Evolutionary conservation across 1,139 yeast species (phyloP).

Genomic region (Nakaseomyces nivariensis): DNA sequence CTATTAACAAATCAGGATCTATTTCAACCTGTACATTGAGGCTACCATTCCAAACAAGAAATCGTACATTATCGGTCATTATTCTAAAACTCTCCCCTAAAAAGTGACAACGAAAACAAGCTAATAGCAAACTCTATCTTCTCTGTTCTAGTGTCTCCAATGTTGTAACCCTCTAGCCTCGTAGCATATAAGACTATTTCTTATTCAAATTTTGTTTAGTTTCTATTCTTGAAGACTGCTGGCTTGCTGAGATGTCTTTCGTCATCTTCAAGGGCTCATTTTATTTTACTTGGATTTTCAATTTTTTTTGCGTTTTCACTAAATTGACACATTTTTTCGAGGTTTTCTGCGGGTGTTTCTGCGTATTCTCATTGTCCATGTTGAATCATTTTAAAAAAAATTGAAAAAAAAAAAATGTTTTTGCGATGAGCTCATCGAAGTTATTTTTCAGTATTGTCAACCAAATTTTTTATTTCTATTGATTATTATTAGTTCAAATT

Average conservation of each 20-base stretch:
- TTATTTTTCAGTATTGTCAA: not conserved
- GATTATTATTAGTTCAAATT: too few species aligned
- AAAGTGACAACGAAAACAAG: too few species aligned
- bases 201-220: too few species aligned
- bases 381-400: not conserved
- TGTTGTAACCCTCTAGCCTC: too few species aligned
- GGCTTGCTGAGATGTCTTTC: too few species aligned
- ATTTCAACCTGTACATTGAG: conserved; percentile 34
- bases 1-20: conserved; percentile 14
- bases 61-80: conserved; percentile 28
- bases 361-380: not conserved
- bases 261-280: not conserved
- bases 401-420: not conserved
- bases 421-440: not conserved
- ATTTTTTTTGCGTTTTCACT: too few species aligned
- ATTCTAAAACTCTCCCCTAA: too few species aligned
- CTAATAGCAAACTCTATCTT: too few species aligned
- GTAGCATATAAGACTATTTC: too few species aligned
- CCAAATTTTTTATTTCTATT: too few species aligned
- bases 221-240: conserved; percentile 7
- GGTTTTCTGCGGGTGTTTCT: not conserved
- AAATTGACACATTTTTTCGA: too few species aligned
- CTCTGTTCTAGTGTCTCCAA: too few species aligned
- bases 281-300: not conserved
- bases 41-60: conserved; percentile 46